phyloP scores from a whole-genome alignment of 306 rosid genomes.

The Hippophae rhamnoides region DNA sequence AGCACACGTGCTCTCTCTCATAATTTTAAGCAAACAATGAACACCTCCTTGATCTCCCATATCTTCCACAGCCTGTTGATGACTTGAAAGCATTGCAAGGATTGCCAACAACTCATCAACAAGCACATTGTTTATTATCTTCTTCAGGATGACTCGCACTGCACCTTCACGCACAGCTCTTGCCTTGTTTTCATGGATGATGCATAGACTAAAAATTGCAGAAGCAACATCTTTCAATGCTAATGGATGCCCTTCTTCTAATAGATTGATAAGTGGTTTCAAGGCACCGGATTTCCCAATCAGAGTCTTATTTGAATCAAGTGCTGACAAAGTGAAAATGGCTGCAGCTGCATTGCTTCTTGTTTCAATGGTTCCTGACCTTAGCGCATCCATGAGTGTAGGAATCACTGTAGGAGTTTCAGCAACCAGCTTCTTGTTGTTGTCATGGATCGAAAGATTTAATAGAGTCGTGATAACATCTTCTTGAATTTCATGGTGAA shows the following conservation, averaged over 20 bases:
- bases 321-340: constrained; percentile 77
- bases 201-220: constrained; percentile 69
- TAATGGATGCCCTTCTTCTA: constrained; percentile 72
- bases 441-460: constrained; percentile 78
- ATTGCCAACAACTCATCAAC: constrained; percentile 66
- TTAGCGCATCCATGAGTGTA: constrained; percentile 52
- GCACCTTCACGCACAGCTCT: constrained; percentile 65
- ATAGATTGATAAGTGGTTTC: constrained; percentile 52
- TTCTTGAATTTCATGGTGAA: constrained; percentile 59
- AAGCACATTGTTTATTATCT: constrained; percentile 35
- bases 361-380: constrained; percentile 66
- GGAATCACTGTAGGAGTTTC: constrained; percentile 71
- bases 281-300: constrained; percentile 77
- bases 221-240: constrained; percentile 83
- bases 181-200: constrained; percentile 67
- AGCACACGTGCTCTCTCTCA: constrained; percentile 54
- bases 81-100: constrained; percentile 67
- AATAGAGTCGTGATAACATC: constrained; percentile 79
- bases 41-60: constrained; percentile 73
- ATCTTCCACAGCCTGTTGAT: constrained; percentile 59
- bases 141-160: constrained; percentile 47
- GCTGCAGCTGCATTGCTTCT: constrained; percentile 87
- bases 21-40: constrained; percentile 46
- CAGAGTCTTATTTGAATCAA: constrained; percentile 81
- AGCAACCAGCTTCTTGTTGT: constrained; percentile 74